Percentiles rank a stretch among this genome's conserved stretches.
These are phyloP conservation scores for Casuarina equisetifolia DNA, from an alignment of 306 rosid species.

Conservation along the genomic window DNA sequence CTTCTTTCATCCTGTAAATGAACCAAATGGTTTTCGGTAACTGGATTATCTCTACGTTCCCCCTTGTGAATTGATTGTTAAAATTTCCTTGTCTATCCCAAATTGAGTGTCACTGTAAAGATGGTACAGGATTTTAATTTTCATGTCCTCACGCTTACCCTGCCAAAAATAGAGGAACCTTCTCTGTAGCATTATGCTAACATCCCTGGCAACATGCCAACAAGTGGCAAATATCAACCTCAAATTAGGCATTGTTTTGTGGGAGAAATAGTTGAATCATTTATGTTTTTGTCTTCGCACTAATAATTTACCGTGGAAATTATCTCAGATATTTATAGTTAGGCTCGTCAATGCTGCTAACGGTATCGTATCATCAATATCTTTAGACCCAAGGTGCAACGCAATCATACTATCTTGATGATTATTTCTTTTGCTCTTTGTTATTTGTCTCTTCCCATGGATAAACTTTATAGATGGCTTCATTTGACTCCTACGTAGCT, in stretches of 20 bases:
- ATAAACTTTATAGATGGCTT: background rate
- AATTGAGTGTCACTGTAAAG: background rate
- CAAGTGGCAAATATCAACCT: background rate
- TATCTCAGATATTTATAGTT: background rate
- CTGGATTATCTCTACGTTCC: background rate
- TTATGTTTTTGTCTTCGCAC: background rate
- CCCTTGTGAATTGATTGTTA: background rate
- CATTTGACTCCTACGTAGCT: background rate
- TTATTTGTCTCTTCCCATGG: background rate
- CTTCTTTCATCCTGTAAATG: background rate
- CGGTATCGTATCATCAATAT: background rate
- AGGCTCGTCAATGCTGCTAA: background rate
- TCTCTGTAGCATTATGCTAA: background rate
- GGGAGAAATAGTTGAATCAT: background rate
- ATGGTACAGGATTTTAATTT: background rate
- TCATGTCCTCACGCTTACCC: background rate
- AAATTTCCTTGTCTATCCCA: constrained; percentile 1
- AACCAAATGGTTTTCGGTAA: background rate
- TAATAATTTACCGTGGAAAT: background rate
- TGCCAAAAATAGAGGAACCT: background rate
- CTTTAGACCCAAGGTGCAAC: background rate
- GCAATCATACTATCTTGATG: background rate
- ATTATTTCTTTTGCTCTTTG: background rate
- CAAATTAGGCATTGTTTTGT: background rate
- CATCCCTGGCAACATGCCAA: background rate